Percentiles rank a stretch among this genome's conserved stretches.
Conservation (phyloP, 148 eudicot genomes). For the Pharnaceum exiguum region DNA sequence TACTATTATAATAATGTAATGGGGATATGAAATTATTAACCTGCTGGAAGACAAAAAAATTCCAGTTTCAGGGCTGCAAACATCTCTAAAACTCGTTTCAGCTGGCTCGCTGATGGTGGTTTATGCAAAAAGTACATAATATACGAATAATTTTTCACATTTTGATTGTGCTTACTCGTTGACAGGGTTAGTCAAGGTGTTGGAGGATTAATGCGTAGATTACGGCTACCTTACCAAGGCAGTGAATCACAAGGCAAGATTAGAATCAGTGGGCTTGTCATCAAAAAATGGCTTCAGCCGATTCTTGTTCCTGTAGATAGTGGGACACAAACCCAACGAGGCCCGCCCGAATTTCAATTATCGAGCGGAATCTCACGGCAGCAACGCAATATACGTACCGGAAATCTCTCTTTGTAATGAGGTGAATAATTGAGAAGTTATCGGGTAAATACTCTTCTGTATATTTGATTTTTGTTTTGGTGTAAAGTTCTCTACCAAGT, state of each 20-base stretch:
- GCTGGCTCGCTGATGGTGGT: too few relatives aligned
- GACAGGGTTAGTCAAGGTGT: constrained; percentile 76
- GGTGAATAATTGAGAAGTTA: constrained; percentile 16
- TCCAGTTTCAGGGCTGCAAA: not conserved
- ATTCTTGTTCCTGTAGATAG: constrained; percentile 40
- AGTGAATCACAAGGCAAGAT: constrained; percentile 85
- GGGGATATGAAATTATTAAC: not conserved
- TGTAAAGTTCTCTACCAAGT: constrained; percentile 4
- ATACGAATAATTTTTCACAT: not conserved
- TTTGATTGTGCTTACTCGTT: not conserved
- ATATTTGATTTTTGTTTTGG: constrained; percentile 11
- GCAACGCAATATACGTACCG: constrained; percentile 72
- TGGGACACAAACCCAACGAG: constrained; percentile 31
- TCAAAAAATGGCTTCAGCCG: constrained; percentile 82
- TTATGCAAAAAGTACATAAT: too few relatives aligned
- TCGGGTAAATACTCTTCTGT: not conserved
- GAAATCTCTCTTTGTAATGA: constrained; percentile 55
- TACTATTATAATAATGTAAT: not conserved
- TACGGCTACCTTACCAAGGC: constrained; percentile 69
- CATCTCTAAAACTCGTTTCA: too few relatives aligned
- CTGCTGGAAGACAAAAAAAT: too few relatives aligned
- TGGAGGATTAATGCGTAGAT: constrained; percentile 76
- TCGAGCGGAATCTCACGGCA: constrained; percentile 58
- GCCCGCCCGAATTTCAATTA: constrained; percentile 49
- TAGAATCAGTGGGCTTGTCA: constrained; percentile 55